Base-by-base conservation (phyloP, 371 early-diverging fungal genomes). In the Syncephalis plumigaleata region DNA sequence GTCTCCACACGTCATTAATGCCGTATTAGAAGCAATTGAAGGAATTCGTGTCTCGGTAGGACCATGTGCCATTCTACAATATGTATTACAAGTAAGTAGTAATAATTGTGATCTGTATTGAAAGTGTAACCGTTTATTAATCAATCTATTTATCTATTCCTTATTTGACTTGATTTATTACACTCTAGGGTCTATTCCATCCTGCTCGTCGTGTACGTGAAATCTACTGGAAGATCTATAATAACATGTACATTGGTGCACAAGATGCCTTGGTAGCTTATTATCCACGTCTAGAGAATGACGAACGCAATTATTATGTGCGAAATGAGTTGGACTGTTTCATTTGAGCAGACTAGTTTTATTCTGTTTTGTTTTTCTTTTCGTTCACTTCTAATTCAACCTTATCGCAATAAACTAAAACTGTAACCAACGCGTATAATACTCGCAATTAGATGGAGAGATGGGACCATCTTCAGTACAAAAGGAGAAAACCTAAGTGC, bases 171-270 rank as follows among this genome's bases (percentile, higher is more conserved):
- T n/a, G n/a, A n/a, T 17, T 25, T 26, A 16, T 21, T 48, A 15
- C 58, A 66, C 31, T 31, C 4, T 31, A 31, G 62, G 98, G 98
- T 0, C 59, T 98, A 44, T 97, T 93, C 76, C 98, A 98, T 53
- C 98, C 98, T 2, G 96, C 98, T 9, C 65, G 94, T 24, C 78
- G 84, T 49, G 94, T 97, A 7, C 76, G 98, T 36, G 90, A 93
- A 59, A 79, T 92, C 13, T 97, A 97, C 61, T 94, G 93, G 93
- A 90, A 91, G 68, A 84, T 98, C 44, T 95, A 87, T 69, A 95
- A 96, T 59, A 84, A 79, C 49, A 56, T 89, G 54, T 96, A 93
- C 53, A 86, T 96, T 55, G 83, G 79, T 9, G 65, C 77, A n/a
- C 95, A 94, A 67, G 94, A 91, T 52, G 80, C 84, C 15, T 56